These are phyloP conservation scores for Populus hybrid DNA, from an alignment of 441 rosid species.

Conservation along the genomic window DNA sequence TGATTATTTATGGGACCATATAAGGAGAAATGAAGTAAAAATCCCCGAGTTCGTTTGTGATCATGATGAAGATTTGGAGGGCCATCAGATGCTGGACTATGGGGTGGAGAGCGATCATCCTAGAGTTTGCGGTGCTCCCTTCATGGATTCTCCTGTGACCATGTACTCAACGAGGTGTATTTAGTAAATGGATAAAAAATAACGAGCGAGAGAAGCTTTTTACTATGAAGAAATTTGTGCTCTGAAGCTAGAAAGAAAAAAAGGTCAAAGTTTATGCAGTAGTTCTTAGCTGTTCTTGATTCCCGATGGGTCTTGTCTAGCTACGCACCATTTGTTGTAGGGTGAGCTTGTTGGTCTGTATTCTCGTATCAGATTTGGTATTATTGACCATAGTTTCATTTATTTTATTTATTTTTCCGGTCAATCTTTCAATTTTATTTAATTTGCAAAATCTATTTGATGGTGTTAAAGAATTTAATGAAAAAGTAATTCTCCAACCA, in stretches of 20 bases:
- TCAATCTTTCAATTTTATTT: too few relatives aligned
- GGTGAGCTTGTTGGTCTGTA: neutral
- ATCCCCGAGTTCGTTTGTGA: slow-evolving; percentile 67
- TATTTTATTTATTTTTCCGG: neutral
- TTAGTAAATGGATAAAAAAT: slow-evolving; percentile 25
- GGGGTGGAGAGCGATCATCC: slow-evolving; percentile 76
- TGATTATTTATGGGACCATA: slow-evolving; percentile 69
- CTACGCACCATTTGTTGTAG: neutral
- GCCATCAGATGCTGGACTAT: slow-evolving; percentile 66
- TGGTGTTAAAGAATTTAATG: neutral
- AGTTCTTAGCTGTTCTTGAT: neutral
- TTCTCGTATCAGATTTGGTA: neutral
- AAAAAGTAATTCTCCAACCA: neutral
- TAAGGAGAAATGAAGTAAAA: slow-evolving; percentile 69
- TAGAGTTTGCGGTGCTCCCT: slow-evolving; percentile 39
- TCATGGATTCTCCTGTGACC: slow-evolving; percentile 45
- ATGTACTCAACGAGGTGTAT: slow-evolving; percentile 64
- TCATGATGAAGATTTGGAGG: slow-evolving; percentile 65
- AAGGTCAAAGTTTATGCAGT: neutral
- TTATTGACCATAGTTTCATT: neutral
- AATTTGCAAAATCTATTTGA: neutral
- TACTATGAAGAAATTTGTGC: neutral
- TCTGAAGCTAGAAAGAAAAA: neutral
- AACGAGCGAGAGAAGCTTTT: neutral
- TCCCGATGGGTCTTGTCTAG: neutral